phyloP scores from a whole-genome alignment of 73 alveolate species.

The Effrenium voratum region DNA sequence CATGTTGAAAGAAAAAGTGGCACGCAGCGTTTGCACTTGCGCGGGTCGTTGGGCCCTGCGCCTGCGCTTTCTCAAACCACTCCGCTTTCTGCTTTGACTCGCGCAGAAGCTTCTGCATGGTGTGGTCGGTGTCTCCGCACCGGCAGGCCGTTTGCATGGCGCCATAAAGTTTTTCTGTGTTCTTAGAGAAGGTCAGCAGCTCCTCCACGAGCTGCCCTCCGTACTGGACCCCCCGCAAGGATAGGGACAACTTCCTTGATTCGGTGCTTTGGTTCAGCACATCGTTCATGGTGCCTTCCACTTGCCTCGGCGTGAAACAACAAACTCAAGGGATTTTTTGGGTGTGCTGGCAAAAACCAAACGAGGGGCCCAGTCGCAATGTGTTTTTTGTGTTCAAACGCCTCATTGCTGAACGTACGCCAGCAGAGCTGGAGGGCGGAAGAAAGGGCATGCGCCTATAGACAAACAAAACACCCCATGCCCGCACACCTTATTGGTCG shows the following conservation, averaged over 20 bases:
- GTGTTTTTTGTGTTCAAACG: no score
- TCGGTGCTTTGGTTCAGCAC: not conserved
- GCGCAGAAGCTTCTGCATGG: not conserved
- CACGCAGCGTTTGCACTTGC: not conserved
- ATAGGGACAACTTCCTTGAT: not conserved
- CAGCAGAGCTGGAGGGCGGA: no score
- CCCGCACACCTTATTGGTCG: no score
- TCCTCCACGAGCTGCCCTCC: not conserved
- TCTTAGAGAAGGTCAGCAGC: not conserved
- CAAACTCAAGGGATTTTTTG: no score
- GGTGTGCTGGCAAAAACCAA: no score
- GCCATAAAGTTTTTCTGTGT: not conserved
- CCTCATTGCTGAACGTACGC: no score
- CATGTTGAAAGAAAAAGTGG: not conserved
- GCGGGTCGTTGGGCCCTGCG: not conserved
- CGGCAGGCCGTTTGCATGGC: no score
- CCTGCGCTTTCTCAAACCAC: conserved; percentile 16
- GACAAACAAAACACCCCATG: no score
- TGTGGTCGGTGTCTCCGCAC: not conserved
- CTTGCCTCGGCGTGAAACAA: not conserved
- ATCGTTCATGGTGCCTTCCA: not conserved
- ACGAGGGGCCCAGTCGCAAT: no score
- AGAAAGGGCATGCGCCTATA: no score
- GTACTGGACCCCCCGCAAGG: not conserved
- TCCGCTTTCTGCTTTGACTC: not conserved